Conservation (phyloP, 1,284 basidiomycete genomes). For the Leccinum ponderosum region DNA sequence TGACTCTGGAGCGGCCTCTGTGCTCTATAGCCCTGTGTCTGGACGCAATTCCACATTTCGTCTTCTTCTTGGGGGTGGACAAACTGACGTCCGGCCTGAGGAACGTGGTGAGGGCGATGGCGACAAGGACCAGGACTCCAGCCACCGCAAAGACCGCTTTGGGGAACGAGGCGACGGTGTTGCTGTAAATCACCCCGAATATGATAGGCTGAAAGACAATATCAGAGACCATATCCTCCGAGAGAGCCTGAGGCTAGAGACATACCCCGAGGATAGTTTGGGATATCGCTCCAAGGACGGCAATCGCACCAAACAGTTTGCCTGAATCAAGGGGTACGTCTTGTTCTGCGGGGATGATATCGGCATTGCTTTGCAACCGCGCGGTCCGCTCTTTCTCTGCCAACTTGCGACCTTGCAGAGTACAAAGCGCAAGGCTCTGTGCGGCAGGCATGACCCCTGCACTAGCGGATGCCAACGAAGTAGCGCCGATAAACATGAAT, state of each 20-base stretch:
- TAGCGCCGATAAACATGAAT: conserved; percentile 55
- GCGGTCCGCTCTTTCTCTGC: conserved; percentile 30
- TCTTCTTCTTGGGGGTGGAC: conserved; percentile 16
- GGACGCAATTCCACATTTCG: background rate
- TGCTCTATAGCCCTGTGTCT: conserved; percentile 32
- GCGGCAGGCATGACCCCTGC: conserved; percentile 63
- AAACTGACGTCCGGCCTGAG: conserved; percentile 45
- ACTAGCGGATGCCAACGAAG: conserved; percentile 58
- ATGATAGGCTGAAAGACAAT: conserved; percentile 55
- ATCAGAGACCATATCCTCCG: background rate
- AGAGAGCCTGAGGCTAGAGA: conserved; percentile 1
- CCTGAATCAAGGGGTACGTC: conserved; percentile 43
- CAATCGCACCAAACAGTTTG: conserved; percentile 66
- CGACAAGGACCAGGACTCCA: conserved; percentile 47
- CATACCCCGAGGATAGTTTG: conserved; percentile 70
- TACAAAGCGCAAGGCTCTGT: conserved; percentile 71
- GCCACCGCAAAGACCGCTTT: conserved; percentile 66
- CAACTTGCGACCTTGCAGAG: conserved; percentile 56
- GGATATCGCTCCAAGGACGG: conserved; percentile 63
- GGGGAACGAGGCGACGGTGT: conserved; percentile 63
- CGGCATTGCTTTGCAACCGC: conserved; percentile 10
- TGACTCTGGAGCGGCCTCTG: conserved; percentile 54
- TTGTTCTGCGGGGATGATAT: conserved; percentile 13
- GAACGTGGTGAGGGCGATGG: conserved; percentile 49
- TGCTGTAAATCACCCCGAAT: conserved; percentile 68